Percentiles rank a stretch among this genome's conserved stretches.
These are phyloP conservation scores for Ustulina deusta DNA, from an alignment of 2,329 filamentous ascomycete species.

Conservation along the genomic window DNA sequence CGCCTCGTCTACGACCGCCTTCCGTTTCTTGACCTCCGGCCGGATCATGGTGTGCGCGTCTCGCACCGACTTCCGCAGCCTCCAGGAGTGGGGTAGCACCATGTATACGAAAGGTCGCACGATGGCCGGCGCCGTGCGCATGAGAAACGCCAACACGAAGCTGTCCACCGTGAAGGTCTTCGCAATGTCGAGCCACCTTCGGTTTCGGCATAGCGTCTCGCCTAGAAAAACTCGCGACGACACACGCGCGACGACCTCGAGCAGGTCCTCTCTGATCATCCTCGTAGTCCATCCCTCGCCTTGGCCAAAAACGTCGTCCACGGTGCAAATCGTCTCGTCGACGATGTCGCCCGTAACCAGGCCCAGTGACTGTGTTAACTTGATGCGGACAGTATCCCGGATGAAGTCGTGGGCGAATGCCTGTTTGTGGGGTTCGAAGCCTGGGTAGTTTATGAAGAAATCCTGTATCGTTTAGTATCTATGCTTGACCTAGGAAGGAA, in stretches of 20 bases:
- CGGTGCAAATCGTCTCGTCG: constrained; percentile 51
- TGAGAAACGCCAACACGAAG: constrained; percentile 52
- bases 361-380: constrained; percentile 52
- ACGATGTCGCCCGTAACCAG: constrained; percentile 53
- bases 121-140: constrained; percentile 56
- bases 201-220: constrained; percentile 57
- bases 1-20: constrained; percentile 46
- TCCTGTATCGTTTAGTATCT: constrained; percentile 44
- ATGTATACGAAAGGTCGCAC: constrained; percentile 58
- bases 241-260: constrained; percentile 60
- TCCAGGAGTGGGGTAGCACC: constrained; percentile 57
- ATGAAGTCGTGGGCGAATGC: constrained; percentile 44
- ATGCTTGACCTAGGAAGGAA: neutral
- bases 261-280: constrained; percentile 53
- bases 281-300: constrained; percentile 56
- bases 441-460: constrained; percentile 52
- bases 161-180: constrained; percentile 57
- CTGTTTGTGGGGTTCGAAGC: constrained; percentile 49
- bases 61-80: constrained; percentile 54
- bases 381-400: constrained; percentile 50
- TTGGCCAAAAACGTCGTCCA: constrained; percentile 53
- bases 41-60: constrained; percentile 54
- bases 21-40: constrained; percentile 50
- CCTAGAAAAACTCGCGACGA: constrained; percentile 64
- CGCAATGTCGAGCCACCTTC: constrained; percentile 60